These are phyloP conservation scores for Gryganskiella cystojenkinii DNA, from an alignment of 192 early-diverging fungal genomes.

Conservation along the genomic window DNA sequence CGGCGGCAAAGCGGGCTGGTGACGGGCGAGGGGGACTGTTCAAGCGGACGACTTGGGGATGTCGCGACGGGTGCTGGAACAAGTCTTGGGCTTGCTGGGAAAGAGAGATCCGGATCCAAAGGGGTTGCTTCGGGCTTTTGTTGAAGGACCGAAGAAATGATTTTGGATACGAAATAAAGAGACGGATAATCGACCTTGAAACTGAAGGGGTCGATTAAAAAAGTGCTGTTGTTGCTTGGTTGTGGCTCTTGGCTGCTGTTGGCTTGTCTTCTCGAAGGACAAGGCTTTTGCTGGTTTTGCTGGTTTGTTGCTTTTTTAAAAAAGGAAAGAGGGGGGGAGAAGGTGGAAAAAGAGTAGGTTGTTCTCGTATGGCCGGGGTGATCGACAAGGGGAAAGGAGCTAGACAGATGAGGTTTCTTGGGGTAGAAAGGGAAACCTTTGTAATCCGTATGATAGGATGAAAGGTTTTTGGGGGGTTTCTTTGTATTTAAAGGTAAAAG, in stretches of 20 bases:
- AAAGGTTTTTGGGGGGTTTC: not conserved
- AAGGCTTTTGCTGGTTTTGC: not conserved
- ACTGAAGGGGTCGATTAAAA: conserved; percentile 1
- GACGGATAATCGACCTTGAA: conserved; percentile 6
- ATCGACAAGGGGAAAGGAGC: not conserved
- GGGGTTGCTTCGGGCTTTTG: not conserved
- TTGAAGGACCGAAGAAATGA: no score
- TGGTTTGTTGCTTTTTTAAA: not conserved
- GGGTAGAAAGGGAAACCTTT: not conserved
- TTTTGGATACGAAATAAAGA: no score
- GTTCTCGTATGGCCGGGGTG: not conserved
- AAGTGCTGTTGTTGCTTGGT: not conserved
- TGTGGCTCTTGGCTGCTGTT: no score
- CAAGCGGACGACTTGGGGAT: no score
- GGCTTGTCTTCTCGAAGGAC: no score
- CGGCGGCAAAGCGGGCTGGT: conserved; percentile 10
- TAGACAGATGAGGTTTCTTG: not conserved
- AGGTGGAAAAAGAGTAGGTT: not conserved
- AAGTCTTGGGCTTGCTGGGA: no score
- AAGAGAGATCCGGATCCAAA: not conserved
- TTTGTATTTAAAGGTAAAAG: conserved; percentile 3
- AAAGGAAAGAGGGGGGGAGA: not conserved
- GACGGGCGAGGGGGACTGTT: not conserved
- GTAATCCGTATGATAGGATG: conserved; percentile 14
- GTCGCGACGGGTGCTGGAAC: no score